Base-by-base conservation (phyloP, 768 basidiomycete species). In the Russula sp. region DNA sequence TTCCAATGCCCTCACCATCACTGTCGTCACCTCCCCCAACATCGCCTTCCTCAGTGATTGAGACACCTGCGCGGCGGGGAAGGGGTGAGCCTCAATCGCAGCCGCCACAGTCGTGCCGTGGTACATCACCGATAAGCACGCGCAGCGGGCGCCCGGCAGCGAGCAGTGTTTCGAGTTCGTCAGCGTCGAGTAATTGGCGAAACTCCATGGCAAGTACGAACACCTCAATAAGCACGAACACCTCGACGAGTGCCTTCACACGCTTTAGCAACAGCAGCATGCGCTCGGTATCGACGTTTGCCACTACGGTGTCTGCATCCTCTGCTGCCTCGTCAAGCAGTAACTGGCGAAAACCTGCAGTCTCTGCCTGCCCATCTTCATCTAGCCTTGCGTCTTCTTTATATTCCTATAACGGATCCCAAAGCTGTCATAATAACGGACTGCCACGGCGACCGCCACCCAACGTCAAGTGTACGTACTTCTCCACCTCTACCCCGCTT, bases 381-480 rank as follows among this genome's bases (percentile, higher is more conserved):
- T 47, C 57, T 1, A 66, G 48, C 43, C 35, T 58, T 32, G 63
- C 49, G 16, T 50, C 60, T 5, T 59, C 63, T 16, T 25, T 59
- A 16, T 7, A 47, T 35, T 59, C 65, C n/a, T 51, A 51, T 38
- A 58, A 46, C 16, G 61, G 36, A 25, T 58, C 61, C 5, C 50
- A 41, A 45, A 39, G 29, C 50, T 45, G 42, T 35, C 56, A 56
- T n/a, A 43, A 38, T 20, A 65, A 20, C 13, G 56, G 49, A 43
- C 34, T 43, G 42, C 63, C 47, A 10, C 45, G 39, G 39, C 45
- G 51, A 45, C 63, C 72, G 61, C 76, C 75, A 22, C 58, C 72
- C 78, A 93, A 91, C 73, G 78, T 93, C 79, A 93, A 93, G 81
- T 77, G 91, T 93, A 70, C 73, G 87, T 81, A 53, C 60, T 46